Evolutionary conservation across 2,329 filamentous ascomycete genomes (phyloP), one percentile per base, ranked within the genome.

Genomic region (Capronia americana): DNA sequence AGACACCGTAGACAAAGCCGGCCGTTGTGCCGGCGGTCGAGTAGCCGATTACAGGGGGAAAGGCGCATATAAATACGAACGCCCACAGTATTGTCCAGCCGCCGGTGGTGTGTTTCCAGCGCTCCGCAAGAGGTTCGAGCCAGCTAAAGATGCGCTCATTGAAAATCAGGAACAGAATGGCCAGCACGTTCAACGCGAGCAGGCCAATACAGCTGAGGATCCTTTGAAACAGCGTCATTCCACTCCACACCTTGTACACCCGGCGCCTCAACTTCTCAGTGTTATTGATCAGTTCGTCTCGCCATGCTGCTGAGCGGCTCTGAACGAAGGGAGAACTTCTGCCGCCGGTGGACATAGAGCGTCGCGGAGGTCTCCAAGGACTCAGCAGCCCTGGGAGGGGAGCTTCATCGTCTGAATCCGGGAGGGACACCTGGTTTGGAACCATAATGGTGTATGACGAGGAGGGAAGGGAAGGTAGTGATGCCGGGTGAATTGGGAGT

Each of bases 1-100:
- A 88, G 72, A 91, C 85, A 0, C 90, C 90, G 76, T 89, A 92
- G 17, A 92, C 85, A 73, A 91, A 92, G 0, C 90, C 90, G 3
- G 87, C 82, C 23, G 90, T 83, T 1, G 89, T 91, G 32, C 90
- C 82, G 73, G 90, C 89, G 1, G 90, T 92, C 68, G 90, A 92
- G 82, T 96, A 97, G 14, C 93, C 93, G 69, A 97, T 90, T 73
- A 96, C 79, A 1, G 93, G 93, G 23, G 93, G 93, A 77, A 97
- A 96, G 1, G 90, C 92, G 17, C 93, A 90, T 48, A 86, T 76
- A 76, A 93, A 92, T 41, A 91, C 89, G 72, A 92, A 81, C 34
- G 86, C 77, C 87, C 92, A 96, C 46, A 95, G 83, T 57, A 97
- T 86, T 67, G 88, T 78, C 82, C 88, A 91, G 51, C 92, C 94